Base-by-base conservation (phyloP, 2,329 filamentous ascomycete species). In the Mycosphaerella sp. region DNA sequence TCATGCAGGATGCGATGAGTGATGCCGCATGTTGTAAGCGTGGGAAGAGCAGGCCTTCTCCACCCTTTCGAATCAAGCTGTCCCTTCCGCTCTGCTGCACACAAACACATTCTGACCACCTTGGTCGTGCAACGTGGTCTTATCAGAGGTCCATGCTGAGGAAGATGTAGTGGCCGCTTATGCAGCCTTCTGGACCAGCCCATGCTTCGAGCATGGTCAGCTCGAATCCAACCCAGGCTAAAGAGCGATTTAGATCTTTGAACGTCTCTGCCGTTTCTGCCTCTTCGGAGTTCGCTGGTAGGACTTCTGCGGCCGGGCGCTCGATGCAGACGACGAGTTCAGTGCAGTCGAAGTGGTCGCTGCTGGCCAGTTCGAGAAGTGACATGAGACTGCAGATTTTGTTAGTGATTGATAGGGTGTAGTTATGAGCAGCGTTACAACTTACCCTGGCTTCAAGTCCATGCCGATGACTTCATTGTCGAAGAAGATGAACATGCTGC, bases 141-240 rank as follows among this genome's bases (percentile, higher is more conserved):
- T n/a, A 51, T 67, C 78, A 95, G 52, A 91, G 74, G 68, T 95
- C 89, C 82, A 95, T 93, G 57, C 84, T 83, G 76, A 95, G 81
- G 67, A 94, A 89, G 53, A 95, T 70, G 90, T 90, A 96, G 63
- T 77, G 77, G 46, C 82, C 73, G 72, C 89, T 95, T 44, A 86
- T 82, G 53, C 63, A 63, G 47, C 84, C 78, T 57, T 86, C 80
- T 41, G 71, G 72, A 42, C 68, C 67, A 35, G 76, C 75, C 85
- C 89, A 95, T 61, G 81, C 79, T 60, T 89, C 84, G 39, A 96
- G 76, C 18, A 87, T 91, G 44, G 82, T 83, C 59, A 91, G 79
- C 66, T 87, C 86, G 66, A 95, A 95, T 49, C 90, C 90, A 58
- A 94, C 90, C 90, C 90, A 96, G 68, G 89, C 87, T 45, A 96